These are phyloP conservation scores for Globisporangium emineosum DNA, from an alignment of 352 stramenopile genomes.

Conservation along the genomic window DNA sequence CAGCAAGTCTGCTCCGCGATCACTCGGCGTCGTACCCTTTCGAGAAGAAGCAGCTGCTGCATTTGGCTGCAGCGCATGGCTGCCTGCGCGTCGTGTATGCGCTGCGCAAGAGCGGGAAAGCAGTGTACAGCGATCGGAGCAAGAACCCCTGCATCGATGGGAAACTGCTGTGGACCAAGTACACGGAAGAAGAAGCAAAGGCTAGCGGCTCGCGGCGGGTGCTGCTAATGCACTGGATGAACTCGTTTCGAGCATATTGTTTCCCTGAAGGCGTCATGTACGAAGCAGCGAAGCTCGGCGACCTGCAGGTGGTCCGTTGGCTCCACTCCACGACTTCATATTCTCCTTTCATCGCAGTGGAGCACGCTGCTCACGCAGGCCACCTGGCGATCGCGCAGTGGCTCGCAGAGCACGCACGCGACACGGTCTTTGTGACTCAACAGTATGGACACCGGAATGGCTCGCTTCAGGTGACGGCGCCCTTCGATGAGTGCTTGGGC, in stretches of 20 bases:
- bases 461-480: not conserved
- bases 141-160: not conserved
- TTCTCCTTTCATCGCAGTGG: constrained; percentile 1
- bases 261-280: not conserved
- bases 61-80: not conserved
- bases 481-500: not conserved
- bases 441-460: not conserved
- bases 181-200: not conserved
- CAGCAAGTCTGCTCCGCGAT: not conserved
- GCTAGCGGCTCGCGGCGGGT: not conserved
- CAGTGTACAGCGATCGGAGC: not conserved
- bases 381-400: constrained; percentile 1
- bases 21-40: not conserved
- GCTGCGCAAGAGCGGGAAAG: not conserved
- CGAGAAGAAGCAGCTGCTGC: not conserved
- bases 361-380: not conserved
- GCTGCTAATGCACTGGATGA: not conserved
- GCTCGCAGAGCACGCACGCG: not conserved
- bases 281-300: not conserved
- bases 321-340: not conserved
- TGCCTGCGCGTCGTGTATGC: not conserved
- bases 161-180: not conserved
- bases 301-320: not conserved
- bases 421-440: not conserved
- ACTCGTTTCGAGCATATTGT: not conserved